A percentile compares a stretch with the other conserved stretches of the same genome.
Evolutionary conservation across 2,329 filamentous ascomycete species (phyloP).

Genomic region (Arthrocladium fulminans): DNA sequence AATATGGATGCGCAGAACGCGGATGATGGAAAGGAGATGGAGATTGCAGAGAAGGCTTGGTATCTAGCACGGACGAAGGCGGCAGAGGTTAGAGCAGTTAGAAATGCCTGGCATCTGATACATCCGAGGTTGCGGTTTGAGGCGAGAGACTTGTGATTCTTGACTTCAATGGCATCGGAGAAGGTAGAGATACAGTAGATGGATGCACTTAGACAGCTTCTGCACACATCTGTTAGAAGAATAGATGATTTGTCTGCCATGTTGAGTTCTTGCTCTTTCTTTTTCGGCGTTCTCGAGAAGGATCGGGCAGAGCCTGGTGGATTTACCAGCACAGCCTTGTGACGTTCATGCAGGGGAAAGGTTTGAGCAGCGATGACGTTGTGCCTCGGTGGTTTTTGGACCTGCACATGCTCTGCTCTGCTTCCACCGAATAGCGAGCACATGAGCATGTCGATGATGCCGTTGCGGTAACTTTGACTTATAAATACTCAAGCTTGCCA

Average conservation of each 20-base stretch:
- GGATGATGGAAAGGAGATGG: constrained; percentile 34
- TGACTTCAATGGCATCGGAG: not conserved
- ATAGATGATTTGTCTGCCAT: too few relatives aligned
- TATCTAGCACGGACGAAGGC: constrained; percentile 69
- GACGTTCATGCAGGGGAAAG: not conserved
- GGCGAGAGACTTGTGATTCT: constrained; percentile 39
- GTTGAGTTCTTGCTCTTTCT: not conserved
- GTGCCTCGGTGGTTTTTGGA: not conserved
- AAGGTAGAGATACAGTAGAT: too few relatives aligned
- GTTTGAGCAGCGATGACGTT: not conserved
- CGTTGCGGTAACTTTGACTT: too few relatives aligned
- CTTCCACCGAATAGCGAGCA: not conserved
- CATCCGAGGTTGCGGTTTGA: constrained; percentile 57
- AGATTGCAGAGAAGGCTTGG: constrained; percentile 46
- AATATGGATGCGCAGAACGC: constrained; percentile 22
- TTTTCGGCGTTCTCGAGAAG: not conserved
- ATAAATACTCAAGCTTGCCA: too few relatives aligned
- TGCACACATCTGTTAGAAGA: too few relatives aligned
- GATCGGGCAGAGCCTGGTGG: not conserved
- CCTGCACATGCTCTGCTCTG: not conserved
- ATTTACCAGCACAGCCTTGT: not conserved
- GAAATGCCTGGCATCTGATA: constrained; percentile 61
- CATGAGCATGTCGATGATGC: constrained; percentile 2
- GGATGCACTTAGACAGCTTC: not conserved
- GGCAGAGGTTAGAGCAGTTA: constrained; percentile 76